Base-by-base conservation (phyloP, 1,284 basidiomycete genomes). In the Moesziomyces parantarcticus region DNA sequence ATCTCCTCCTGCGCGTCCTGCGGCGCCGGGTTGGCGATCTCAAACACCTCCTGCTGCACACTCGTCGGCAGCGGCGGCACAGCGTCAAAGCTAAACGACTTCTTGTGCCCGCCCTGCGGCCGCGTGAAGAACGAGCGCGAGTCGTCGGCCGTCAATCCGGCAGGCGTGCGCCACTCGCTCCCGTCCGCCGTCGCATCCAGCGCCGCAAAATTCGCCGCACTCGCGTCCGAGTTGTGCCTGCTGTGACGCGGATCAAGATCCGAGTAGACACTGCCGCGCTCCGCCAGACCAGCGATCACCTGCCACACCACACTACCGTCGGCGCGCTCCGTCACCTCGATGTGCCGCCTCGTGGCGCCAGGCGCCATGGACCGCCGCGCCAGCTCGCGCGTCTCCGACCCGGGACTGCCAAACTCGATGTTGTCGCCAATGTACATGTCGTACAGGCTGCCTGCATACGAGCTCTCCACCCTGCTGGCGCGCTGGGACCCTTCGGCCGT, bases 231-330 rank as follows among this genome's bases (percentile, higher is more conserved):
- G 18, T 46, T 25, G 2, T 40, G 32, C 1, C 69, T 44, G 34
- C 58, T 70, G 36, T 72, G 68, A 0, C 67, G 43, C 44, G 59
- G 44, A 8, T 57, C 47, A 29, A 65, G 66, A n/a, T 74, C 69
- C n/a, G 65, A 73, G 51, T 78, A 77, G 6, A 68, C 50, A 51
- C 76, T 78, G 7, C 53, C 56, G 16, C 78, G 56, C 25, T 75
- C 78, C 13, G 75, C 69, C 25, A 80, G 48, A 0, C 78, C 78
- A 1, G 78, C 78, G 41, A 80, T 76, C 20, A 80, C 77, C 48
- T 80, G 78, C 78, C 78, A 80, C 5, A 80, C 75, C 8, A 80
- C 73, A 36, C 69, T 75, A 1, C 78, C 78, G 45, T 80, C 78
- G 1, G 78, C 78, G 2, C 78, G 60, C 46, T 80, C 77, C 9